Base-by-base conservation (phyloP, 2,329 filamentous ascomycete genomes). In the Fusarium xylarioides region DNA sequence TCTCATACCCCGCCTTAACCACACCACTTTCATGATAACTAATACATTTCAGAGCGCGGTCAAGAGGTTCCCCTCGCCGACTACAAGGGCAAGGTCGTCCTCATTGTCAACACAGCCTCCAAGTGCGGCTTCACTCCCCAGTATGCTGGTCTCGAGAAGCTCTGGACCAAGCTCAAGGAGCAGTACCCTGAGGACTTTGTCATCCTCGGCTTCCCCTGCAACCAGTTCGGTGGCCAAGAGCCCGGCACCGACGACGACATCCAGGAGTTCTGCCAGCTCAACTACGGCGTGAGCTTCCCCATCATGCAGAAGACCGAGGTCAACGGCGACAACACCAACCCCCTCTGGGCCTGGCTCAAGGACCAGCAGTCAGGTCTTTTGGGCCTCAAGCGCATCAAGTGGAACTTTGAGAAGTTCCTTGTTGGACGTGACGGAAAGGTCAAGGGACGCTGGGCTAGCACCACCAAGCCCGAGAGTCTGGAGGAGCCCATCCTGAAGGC, bases 391-490 rank as follows among this genome's bases (percentile, higher is more conserved):
- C 85, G 91, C 71, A 88, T 99, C 79, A 98, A 98, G 92, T 99
- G 96, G 96, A 99, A 99, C 86, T 99, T 98, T 86, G 96, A 99
- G 84, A 99, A 99, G 90, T 99, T 98, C 85, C 85, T 99, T 73
- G 86, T 99, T 74, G 92, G 92, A 68, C 89, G 90, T 70, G 94
- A 98, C 82, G 96, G 96, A 32, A 89, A 92, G 84, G 94, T 98
- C 76, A 92, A 93, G 84, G 89, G 89, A 34, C 87, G 96, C 74
- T 99, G 95, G 94, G 93, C 94, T 38, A 95, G 93, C 82, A 93
- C 91, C 23, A 94, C 93, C 68, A 96, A 95, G 87, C 96, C 96
- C 2, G 94, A 95, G 85, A 83, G 84, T 43, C 84, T 99, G 77
- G 93, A 95, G 89, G 86, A 87, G 71, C 84, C 88, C 8, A 95